A percentile compares a stretch with the other conserved stretches of the same genome.
Conservation (phyloP, 441 rosid species). For the Arabidopsis lyrata region DNA sequence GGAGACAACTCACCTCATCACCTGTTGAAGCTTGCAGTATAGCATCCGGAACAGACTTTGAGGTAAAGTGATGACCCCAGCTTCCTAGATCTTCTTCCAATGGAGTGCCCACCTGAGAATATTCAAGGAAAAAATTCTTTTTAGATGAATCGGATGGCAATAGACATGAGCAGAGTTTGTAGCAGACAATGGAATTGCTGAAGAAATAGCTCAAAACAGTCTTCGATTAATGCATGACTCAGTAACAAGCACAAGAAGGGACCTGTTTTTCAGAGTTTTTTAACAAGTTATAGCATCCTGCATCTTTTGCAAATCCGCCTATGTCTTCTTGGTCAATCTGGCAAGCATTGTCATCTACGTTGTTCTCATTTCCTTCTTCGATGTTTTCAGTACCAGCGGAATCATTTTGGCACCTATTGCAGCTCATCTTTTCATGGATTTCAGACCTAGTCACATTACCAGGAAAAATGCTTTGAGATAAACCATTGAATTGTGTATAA, state of each 20-base stretch:
- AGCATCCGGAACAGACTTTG: conserved; percentile 82
- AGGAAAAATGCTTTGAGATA: conserved; percentile 10
- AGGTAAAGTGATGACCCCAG: conserved; percentile 92
- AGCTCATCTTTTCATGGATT: conserved; percentile 92
- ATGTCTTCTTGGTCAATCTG: conserved; percentile 62
- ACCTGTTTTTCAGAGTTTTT: conserved; percentile 94
- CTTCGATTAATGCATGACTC: conserved; percentile 11
- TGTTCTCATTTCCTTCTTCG: conserved; percentile 49
- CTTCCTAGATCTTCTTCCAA: conserved; percentile 87
- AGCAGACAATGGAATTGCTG: background rate
- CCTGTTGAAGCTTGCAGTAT: conserved; percentile 94
- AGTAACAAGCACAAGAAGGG: conserved; percentile 32
- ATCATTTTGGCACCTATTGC: conserved; percentile 66
- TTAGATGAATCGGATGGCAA: conserved; percentile 9
- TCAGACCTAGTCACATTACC: conserved; percentile 70
- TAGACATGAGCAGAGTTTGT: conserved; percentile 14
- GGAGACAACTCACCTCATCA: conserved; percentile 66
- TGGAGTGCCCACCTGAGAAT: conserved; percentile 83
- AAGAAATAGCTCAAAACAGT: conserved; percentile 6
- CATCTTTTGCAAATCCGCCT: conserved; percentile 86
- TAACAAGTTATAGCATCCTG: conserved; percentile 72
- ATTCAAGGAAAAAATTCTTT: background rate
- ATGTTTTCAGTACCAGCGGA: conserved; percentile 45
- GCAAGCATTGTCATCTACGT: conserved; percentile 35
- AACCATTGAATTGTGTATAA: conserved; percentile 16